Evolutionary conservation across 805 yeast species (phyloP), one percentile per base, ranked within the genome.

Genomic region (Saccharomyces kudriavzevii): DNA sequence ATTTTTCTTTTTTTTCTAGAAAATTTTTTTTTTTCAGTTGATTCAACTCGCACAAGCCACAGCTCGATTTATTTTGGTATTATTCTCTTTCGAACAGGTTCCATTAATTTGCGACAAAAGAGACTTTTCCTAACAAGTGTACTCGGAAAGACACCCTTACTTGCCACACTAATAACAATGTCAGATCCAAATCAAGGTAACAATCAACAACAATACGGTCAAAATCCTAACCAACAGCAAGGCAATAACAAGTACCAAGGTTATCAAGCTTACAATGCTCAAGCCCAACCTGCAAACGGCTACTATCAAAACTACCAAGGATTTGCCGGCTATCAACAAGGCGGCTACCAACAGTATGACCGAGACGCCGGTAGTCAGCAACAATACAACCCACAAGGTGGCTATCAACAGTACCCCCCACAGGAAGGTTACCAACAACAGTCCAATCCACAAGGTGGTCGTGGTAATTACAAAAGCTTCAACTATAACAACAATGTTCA

Each of bases 191-290:
- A 58, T 49, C 58, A 57, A 40, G 75, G 71, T 52, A 65, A 69
- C 60, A 43, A 66, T 45, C 74, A 63, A 54, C 55, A 71, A 54
- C 62, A 63, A 52, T 60, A 63, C 58, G 54, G 60, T 60, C 59
- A 63, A 52, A 59, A 61, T 53, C 62, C 62, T 62, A 64, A 40
- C 11, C 52, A 49, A 25, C 52, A 49, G 22, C 54, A 48, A 40
- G 50, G 46, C 22, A 27, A 50, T 26, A 55, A 56, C 45, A 54
- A 53, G 45, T 49, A 48, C 47, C 52, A 52, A 52, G 47, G 43
- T 35, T 35, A 35, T 17, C 54, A 48, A 49, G 49, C 20, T 28
- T 40, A 31, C 13, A 14, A 49, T 26, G 17, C 30, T 28, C 52
- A 49, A 43, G 29, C 40, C 25, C 53, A 51, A 17, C 40, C 31